Evolutionary conservation across 2,329 filamentous ascomycete species (phyloP), one percentile per base, ranked within the genome.

Genomic region (Epichloe hybrida): DNA sequence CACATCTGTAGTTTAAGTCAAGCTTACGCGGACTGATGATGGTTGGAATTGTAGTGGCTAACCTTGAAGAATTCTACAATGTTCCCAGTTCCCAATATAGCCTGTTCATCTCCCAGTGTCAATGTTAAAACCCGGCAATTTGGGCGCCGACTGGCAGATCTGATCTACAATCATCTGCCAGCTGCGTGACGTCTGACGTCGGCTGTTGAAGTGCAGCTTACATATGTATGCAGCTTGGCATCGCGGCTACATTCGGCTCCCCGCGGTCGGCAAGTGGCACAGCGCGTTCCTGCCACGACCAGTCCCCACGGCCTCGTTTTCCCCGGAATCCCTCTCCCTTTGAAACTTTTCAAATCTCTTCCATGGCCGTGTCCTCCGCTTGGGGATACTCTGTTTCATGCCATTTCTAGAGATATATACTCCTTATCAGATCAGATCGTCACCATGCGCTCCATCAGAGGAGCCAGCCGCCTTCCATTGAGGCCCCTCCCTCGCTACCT

Each of bases 381-480:
- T 37, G 50, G 50, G 44, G 31, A 47, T 36, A 50, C 37, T 51
- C 49, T 44, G 31, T 50, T 51, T 35, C 50, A 49, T 39, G 41
- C 50, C 44, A 43, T 50, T 39, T 46, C 50, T 53, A 53, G 54
- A 44, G 11, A 35, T 11, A 23, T 11, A 23, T 20, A 13, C 21
- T 37, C 31, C 21, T 36, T 17, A 39, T 21, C 27, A 31, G 9
- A 35, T 31, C 27, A 47, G 3, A 35, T 35, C 7, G 38, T 50
- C 62, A 66, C 57, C 27, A 81, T 81, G 77, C 74, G 76, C 60
- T 76, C 77, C 56, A 68, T 80, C 59, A 72, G 76, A 58, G 69
- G 76, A 58, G 69, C 72, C 48, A 72, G 70, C 53, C 70, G 73
- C 57, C 67, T 73, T 55, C 70, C 71, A 54, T 63, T 75, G 58